Base-by-base conservation (phyloP, 1,139 yeast genomes). In the Geotrichum cucujoidarum region DNA sequence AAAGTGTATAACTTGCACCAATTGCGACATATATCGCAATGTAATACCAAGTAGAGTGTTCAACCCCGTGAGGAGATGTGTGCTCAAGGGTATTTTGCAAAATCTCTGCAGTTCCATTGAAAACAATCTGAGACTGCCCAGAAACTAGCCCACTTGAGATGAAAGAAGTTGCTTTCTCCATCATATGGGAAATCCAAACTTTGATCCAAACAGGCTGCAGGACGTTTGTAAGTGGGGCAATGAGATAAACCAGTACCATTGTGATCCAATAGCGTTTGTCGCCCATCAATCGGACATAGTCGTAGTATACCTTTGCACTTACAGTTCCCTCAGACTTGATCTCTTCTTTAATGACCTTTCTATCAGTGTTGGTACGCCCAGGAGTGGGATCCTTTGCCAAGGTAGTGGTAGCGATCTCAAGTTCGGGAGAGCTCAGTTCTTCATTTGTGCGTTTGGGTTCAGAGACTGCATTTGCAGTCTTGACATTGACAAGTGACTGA, bases 141-240 rank as follows among this genome's bases (percentile, higher is more conserved):
- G 39, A 73, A 72, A 66, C 87, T 78, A 57, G 87, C 76, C 96
- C 96, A 87, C 83, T 86, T n/a, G 48, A 38, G 20, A 45, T 42
- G 20, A 40, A 35, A 21, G 44, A 31, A 10, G 51, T 42, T 30
- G 45, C 46, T 25, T 33, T 33, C 3, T 43, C 45, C 21, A 20
- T 30, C 50, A 51, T 47, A 11, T 38, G 40, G 14, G 55, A 49
- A 17, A 92, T 83, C 96, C 96, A 87, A 40, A 73, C 72, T 66
- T 88, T 78, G 57, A 87, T 77, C 96, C 96, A 87, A 83, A 86
- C 84, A 4, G 92, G 77, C 66, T 86, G 92, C 29, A 71, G 63
- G 60, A 87, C 80, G 56, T 75, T 76, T 18, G 77, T 66, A 42
- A 68, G 64, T 60, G 88, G 94, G n/a, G 84, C 76, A 22, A 71